Base-by-base conservation (phyloP, 2,329 filamentous ascomycete species). In the Fusarium praegraminearum region DNA sequence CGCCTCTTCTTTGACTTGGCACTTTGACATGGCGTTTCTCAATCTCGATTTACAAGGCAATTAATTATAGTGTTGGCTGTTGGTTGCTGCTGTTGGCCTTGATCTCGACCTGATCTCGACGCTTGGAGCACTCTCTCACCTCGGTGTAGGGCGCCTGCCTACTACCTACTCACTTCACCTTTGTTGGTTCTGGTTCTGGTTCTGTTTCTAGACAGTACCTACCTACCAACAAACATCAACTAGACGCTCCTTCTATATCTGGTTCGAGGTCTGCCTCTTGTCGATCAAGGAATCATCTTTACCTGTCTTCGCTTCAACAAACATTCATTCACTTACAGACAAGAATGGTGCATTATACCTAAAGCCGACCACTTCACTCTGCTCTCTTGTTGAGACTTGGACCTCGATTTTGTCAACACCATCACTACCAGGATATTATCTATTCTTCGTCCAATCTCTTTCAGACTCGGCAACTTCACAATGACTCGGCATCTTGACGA, bases 401-500 rank as follows among this genome's bases (percentile, higher is more conserved):
- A 40, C 28, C 49, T n/a, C 33, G 47, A 61, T 36, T 47, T 24
- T 20, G 38, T 54, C 41, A n/a, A 53, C n/a, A 47, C 38, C 30
- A 22, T 46, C 16, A 12, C 28, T 35, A 40, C 15, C 32, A 24
- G 28, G 44, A 57, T 11, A 44, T 16, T 7, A 35, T 13, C 11
- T 10, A 46, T 24, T 28, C 45, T 22, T 28, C 26, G 11, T 52
- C 16, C 9, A 28, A 16, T 41, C 47, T 53, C 20, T 18, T 53
- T 22, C 35, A 43, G 11, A 24, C 26, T 54, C 28, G 46, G 52
- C 32, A 52, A 50, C 51, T 45, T 40, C 58, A 62, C 28, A 61
- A 75, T 75, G 73, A 30, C 61, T n/a, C 63, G 62, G 11, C 33
- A 56, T 20, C 49, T 65, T n/a, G 65, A 53, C 60, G n/a, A 12